Base-by-base conservation (phyloP, 2,329 filamentous ascomycete genomes). In the Geoglossum cookeanum region DNA sequence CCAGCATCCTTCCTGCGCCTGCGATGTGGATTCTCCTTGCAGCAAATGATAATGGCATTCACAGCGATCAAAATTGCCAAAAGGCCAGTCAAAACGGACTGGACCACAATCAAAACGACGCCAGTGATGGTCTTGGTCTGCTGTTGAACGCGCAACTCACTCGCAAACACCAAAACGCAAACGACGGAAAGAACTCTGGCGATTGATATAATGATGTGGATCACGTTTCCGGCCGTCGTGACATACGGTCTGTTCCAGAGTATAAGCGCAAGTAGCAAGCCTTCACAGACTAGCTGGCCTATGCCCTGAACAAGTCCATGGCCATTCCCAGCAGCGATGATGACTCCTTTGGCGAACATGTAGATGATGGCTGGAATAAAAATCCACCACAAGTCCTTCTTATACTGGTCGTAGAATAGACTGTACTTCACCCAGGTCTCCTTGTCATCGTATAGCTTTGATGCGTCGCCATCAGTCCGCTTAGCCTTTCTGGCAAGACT, bases 371-470 rank as follows among this genome's bases (percentile, higher is more conserved):
- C 75, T 0, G 92, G 92, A 13, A 97, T 78, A 67, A 98, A 97
- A 29, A 96, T 72, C 91, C 91, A 97, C 92, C 92, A 98, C 74
- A 91, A 95, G 64, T 83, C 81, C 70, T 86, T 88, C 73, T 88
- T 89, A 76, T 95, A 97, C 64, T 84, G 84, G 65, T 97, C 92
- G 74, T 98, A 98, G 73, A 98, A 97, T 60, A 96, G 77, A 65
- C 87, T 92, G 77, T 98, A 98, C 74, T 92, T 94, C 68, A 87
- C 78, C 90, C 92, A 96, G 45, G 84, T 83, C 59, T 85, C 79
- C 74, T 92, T 94, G 71, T 97, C 78, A 59, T 96, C 86, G 69
- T 89, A 97, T 7, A 98, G 76, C 11, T 74, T 79, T 15, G 77
- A 75, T 0, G 78, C 70, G 66, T 90, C 85, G 58, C 91, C 91